Base-by-base conservation (phyloP, 2,329 filamentous ascomycete species). In the Elsinoe perseae region DNA sequence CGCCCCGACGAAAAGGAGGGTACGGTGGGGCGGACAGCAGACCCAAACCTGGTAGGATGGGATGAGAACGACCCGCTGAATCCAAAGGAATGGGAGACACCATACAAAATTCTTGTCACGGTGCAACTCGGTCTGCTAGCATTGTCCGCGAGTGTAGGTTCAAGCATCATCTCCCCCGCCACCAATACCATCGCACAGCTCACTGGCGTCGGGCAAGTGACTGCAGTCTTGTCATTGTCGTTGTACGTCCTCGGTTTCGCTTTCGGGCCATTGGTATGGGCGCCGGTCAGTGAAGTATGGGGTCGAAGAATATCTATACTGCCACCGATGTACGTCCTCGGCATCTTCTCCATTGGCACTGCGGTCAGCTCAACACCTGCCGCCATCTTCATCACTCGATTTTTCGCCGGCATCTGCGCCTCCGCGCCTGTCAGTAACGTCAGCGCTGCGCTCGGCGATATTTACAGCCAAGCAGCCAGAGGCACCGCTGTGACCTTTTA, bases 51-150 rank as follows among this genome's bases (percentile, higher is more conserved):
- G 10, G 67, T 69, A 14, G 58, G 59, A 12, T 70, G 93, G 93
- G 89, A 97, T 68, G 84, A 89, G 7, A 83, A 86, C 68, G 83
- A 82, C 62, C 80, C 87, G 70, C 64, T 65, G 6, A 77, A 80
- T 57, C 78, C 79, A 0, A 69, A 71, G 50, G 78, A 77, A 59
- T 80, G 73, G 69, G 65, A 66, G 0, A 62, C 64, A 4, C 42
- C 50, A 2, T 73, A 75, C 59, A 79, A 78, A 63, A 69, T 66
- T 44, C 77, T 71, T 67, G 67, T 79, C 52, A 79, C 77, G 0
- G 68, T 77, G 16, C 71, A 76, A 53, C 63, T 80, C 30, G 72
- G 75, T 21, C 69, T 80, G 68, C 66, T 80, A 14, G 77, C 78
- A 1, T 64, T 80, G n/a, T 67, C 71, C 7, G 76, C 75, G 14